These are phyloP conservation scores for Abrus pulchellus DNA, from an alignment of 306 rosid genomes.

Conservation along the genomic window DNA sequence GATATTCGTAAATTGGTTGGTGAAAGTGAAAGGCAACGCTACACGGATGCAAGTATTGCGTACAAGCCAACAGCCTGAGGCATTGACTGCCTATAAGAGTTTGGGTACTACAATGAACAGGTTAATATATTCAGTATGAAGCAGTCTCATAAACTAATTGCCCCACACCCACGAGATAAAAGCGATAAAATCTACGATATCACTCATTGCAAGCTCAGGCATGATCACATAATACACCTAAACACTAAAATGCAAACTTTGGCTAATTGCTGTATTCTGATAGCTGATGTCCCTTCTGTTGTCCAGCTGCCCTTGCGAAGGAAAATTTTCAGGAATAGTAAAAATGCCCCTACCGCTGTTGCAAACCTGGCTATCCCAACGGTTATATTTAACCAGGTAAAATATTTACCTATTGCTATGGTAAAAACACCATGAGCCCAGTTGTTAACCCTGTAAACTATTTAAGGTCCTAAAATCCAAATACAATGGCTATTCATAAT, in stretches of 20 bases:
- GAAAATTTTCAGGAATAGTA: too few species aligned
- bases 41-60: conserved; percentile 74
- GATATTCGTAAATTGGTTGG: conserved; percentile 83
- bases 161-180: not conserved
- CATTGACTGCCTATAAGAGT: conserved; percentile 72
- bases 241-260: conserved; percentile 3
- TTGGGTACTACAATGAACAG: conserved; percentile 82
- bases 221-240: not conserved
- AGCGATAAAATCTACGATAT: not conserved
- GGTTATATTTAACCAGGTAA: conserved; percentile 76
- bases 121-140: conserved; percentile 43
- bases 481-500: conserved; percentile 24
- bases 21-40: conserved; percentile 77
- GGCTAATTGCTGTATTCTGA: conserved; percentile 34
- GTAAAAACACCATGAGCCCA: not conserved
- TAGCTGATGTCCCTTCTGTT: conserved; percentile 58
- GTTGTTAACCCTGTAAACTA: not conserved
- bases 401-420: not conserved
- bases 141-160: not conserved
- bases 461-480: conserved; percentile 5
- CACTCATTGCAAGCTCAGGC: conserved; percentile 21
- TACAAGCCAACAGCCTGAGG: conserved; percentile 77
- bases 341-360: conserved; percentile 61
- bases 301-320: too few species aligned
- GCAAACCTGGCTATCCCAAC: conserved; percentile 81